Evolutionary conservation across 75 land plant species (phyloP).

Genomic region (Azolla pinnata): DNA sequence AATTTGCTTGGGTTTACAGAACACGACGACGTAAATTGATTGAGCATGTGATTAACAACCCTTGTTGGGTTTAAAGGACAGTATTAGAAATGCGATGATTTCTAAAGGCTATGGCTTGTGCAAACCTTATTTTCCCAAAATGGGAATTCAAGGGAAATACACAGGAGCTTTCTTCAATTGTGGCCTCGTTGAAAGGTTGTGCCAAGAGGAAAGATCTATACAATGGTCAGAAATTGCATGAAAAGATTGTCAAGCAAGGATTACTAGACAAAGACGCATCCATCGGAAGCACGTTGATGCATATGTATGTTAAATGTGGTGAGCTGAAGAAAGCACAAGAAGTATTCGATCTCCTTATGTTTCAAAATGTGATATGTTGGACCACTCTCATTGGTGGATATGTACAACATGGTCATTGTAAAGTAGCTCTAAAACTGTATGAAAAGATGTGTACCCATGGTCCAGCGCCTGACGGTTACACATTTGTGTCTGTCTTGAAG

Average conservation of each 20-base stretch:
- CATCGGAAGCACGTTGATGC: constrained; percentile 25
- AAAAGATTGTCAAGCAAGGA: neutral
- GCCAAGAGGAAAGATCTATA: neutral
- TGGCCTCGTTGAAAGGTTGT: neutral
- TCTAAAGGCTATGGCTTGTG: too few relatives aligned
- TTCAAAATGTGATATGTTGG: constrained; percentile 30
- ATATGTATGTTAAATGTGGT: constrained; percentile 37
- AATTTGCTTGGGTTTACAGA: too few relatives aligned
- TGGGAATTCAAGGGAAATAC: too few relatives aligned
- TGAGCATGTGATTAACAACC: too few relatives aligned
- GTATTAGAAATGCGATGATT: too few relatives aligned
- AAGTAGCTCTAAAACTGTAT: constrained; percentile 7
- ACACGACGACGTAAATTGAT: too few relatives aligned
- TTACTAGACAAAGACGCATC: neutral
- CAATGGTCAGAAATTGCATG: constrained; percentile 8
- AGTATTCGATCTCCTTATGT: constrained; percentile 35
- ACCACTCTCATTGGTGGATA: constrained; percentile 23
- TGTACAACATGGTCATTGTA: constrained; percentile 11
- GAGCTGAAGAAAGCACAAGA: constrained; percentile 9
- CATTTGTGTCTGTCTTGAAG: constrained; percentile 37
- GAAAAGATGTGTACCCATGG: constrained; percentile 12
- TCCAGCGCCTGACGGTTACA: constrained; percentile 24
- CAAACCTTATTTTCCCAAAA: too few relatives aligned
- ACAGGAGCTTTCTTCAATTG: too few relatives aligned
- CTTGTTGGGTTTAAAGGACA: too few relatives aligned